A percentile compares a stretch with the other conserved stretches of the same genome.
Conservation (phyloP, 164 flowering plant genomes). For the Chimonanthus salicifolius region DNA sequence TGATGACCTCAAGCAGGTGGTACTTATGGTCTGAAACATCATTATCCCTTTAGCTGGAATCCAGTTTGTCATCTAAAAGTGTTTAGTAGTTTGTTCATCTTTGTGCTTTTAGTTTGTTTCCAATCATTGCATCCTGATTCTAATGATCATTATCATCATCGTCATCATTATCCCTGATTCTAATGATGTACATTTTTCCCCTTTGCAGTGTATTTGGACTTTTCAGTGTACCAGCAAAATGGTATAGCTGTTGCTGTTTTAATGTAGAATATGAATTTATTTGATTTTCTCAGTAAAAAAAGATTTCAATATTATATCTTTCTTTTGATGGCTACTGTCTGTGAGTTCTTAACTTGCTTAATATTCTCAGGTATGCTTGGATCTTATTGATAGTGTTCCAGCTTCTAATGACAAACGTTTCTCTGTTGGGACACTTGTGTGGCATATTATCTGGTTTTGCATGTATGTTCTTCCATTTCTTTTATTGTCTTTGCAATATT, state of each 20-base stretch:
- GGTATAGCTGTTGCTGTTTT: slow-evolving; percentile 31
- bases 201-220: slow-evolving; percentile 91
- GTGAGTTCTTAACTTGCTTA: slow-evolving; percentile 9
- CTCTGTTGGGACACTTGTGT: slow-evolving; percentile 92
- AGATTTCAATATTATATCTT: background rate
- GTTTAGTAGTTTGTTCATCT: background rate
- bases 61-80: slow-evolving; percentile 2
- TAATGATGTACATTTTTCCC: slow-evolving; percentile 12
- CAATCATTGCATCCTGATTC: background rate
- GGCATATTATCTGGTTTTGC: slow-evolving; percentile 99
- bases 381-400: slow-evolving; percentile 80
- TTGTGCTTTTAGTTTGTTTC: background rate
- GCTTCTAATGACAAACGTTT: slow-evolving; percentile 88
- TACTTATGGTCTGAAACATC: background rate
- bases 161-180: background rate
- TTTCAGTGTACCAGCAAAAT: slow-evolving; percentile 90
- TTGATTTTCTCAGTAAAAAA: background rate
- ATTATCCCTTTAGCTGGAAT: background rate
- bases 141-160: too few species aligned
- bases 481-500: background rate
- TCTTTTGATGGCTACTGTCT: background rate
- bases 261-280: background rate
- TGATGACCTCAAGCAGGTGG: background rate
- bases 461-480: slow-evolving; percentile 41
- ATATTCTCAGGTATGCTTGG: slow-evolving; percentile 75